Percentiles rank a stretch among this genome's conserved stretches.
phyloP scores from a whole-genome alignment of 2,329 filamentous ascomycete species.

The Penicillium sp. region DNA sequence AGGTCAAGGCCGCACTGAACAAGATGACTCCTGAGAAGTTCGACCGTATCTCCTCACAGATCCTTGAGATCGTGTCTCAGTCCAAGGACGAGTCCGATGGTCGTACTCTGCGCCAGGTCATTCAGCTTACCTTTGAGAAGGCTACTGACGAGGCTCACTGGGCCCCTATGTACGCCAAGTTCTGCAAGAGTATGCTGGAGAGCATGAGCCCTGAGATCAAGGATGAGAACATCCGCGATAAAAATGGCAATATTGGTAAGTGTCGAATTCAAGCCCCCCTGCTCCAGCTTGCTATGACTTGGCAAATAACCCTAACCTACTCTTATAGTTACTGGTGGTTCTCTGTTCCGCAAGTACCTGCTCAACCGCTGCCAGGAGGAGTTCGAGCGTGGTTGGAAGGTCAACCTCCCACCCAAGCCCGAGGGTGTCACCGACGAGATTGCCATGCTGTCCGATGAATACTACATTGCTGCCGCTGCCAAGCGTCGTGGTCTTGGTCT shows the following conservation, averaged over 20 bases:
- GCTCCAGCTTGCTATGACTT: background rate
- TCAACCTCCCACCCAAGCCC: slow-evolving; percentile 76
- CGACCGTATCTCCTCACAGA: slow-evolving; percentile 90
- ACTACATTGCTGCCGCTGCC: slow-evolving; percentile 89
- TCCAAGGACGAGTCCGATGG: slow-evolving; percentile 95
- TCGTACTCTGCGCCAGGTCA: slow-evolving; percentile 92
- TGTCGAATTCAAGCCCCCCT: background rate
- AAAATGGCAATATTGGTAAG: slow-evolving; percentile 72
- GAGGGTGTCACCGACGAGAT: slow-evolving; percentile 74
- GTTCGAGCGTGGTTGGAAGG: slow-evolving; percentile 96
- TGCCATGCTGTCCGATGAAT: slow-evolving; percentile 89
- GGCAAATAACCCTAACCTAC: background rate
- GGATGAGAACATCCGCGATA: slow-evolving; percentile 93
- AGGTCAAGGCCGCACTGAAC: slow-evolving; percentile 97
- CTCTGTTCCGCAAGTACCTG: slow-evolving; percentile 96
- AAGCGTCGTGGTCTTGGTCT: slow-evolving; percentile 97
- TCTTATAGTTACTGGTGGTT: slow-evolving; percentile 72
- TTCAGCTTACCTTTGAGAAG: slow-evolving; percentile 98
- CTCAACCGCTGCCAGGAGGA: slow-evolving; percentile 98
- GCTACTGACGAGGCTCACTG: slow-evolving; percentile 98
- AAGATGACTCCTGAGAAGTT: slow-evolving; percentile 99
- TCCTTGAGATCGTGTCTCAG: slow-evolving; percentile 87
- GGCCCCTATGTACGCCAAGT: slow-evolving; percentile 98
- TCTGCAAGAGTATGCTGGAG: slow-evolving; percentile 96
- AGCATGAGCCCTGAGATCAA: slow-evolving; percentile 94